Evolutionary conservation across 2,329 filamentous ascomycete species (phyloP).

Genomic region (Thielaviopsis euricoi): DNA sequence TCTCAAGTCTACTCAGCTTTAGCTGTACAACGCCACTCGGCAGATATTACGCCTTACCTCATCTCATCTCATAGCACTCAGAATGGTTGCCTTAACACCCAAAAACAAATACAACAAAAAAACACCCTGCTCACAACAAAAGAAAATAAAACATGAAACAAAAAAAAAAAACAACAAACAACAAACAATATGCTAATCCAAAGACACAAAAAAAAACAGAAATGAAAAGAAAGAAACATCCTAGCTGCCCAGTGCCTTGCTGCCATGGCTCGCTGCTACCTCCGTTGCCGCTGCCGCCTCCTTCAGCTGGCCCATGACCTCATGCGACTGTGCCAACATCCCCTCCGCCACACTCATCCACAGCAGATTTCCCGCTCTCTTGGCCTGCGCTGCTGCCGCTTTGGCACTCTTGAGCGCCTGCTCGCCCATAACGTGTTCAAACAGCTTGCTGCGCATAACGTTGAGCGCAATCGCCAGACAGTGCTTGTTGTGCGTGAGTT

Average conservation of each 20-base stretch:
- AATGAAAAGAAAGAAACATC: no score
- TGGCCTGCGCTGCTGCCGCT: constrained; percentile 51
- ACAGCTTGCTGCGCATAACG: constrained; percentile 72
- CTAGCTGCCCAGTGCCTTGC: constrained; percentile 8
- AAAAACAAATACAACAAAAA: no score
- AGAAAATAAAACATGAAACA: background rate
- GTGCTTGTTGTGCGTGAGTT: constrained; percentile 55
- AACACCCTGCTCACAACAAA: background rate
- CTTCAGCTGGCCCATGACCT: constrained; percentile 47
- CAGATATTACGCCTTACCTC: no score
- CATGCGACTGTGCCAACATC: constrained; percentile 59
- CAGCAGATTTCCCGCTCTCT: constrained; percentile 51
- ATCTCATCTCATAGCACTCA: no score
- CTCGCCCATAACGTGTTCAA: constrained; percentile 64
- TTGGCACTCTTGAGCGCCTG: constrained; percentile 63
- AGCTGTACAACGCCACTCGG: no score
- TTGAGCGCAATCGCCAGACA: constrained; percentile 70
- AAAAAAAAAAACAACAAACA: background rate
- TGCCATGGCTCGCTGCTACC: constrained; percentile 19
- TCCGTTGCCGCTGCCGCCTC: constrained; percentile 26
- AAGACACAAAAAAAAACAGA: background rate
- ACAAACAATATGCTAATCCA: background rate
- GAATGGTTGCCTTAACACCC: no score
- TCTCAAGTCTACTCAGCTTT: no score
- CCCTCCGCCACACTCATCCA: constrained; percentile 72